These are phyloP conservation scores for Suillus sp. DNA, from an alignment of 768 basidiomycete species.

Conservation along the genomic window DNA sequence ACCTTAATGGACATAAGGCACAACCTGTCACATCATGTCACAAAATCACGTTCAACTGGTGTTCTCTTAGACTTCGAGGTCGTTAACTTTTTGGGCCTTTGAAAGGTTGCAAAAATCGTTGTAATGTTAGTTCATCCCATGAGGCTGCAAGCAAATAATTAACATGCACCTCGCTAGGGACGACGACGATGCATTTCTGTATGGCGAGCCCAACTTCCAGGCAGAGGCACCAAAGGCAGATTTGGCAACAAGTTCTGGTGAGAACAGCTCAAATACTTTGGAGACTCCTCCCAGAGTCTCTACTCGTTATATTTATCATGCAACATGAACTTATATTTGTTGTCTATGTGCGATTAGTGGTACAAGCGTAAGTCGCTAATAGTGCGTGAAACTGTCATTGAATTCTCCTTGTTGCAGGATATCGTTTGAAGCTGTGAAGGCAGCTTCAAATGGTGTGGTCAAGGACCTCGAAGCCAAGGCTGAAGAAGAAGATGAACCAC, in stretches of 20 bases:
- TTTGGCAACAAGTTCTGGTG: conserved; percentile 44
- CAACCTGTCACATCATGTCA: conserved; percentile 27
- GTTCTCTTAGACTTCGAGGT: conserved; percentile 21
- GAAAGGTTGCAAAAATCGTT: conserved; percentile 10
- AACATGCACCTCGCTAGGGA: conserved; percentile 48
- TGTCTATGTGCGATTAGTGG: conserved; percentile 50
- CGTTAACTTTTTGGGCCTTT: conserved; percentile 16
- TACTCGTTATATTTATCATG: conserved; percentile 37
- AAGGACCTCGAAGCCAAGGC: conserved; percentile 51
- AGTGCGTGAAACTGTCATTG: conserved; percentile 28
- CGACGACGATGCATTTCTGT: conserved; percentile 82
- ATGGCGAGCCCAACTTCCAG: conserved; percentile 51
- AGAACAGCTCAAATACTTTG: conserved; percentile 38
- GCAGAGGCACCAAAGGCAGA: conserved; percentile 35
- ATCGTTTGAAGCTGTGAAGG: conserved; percentile 43
- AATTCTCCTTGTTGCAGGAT: conserved; percentile 33
- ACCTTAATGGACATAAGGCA: conserved; percentile 3
- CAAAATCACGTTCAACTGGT: conserved; percentile 28
- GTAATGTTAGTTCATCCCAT: conserved; percentile 25
- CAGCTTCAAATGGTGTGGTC: conserved; percentile 49
- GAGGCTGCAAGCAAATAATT: conserved; percentile 22
- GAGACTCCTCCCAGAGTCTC: conserved; percentile 32
- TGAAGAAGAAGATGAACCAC: conserved; percentile 35
- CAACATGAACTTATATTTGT: conserved; percentile 42
- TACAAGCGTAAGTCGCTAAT: conserved; percentile 61